Conservation (phyloP, 1,284 basidiomycete species). For the Coriolopsis trogii region DNA sequence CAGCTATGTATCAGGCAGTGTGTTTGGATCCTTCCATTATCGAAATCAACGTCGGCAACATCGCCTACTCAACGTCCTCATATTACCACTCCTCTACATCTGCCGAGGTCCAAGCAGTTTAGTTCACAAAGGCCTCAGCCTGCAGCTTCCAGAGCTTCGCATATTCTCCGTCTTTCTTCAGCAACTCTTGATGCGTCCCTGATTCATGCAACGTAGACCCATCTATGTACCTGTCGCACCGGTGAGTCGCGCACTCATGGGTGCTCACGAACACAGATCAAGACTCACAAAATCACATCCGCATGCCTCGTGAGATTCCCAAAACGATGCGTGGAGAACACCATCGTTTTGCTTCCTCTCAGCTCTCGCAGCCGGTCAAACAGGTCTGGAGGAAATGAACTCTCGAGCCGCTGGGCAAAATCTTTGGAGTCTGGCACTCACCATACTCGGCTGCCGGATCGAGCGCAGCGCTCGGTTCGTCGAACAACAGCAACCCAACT, state of each 20-base stretch:
- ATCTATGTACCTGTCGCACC: slow-evolving; percentile 56
- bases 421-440: slow-evolving; percentile 26
- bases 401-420: background rate
- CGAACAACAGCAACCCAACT: slow-evolving; percentile 71
- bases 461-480: slow-evolving; percentile 76
- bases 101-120: too few species aligned
- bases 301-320: slow-evolving; percentile 67
- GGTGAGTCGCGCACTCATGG: background rate
- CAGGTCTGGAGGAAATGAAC: slow-evolving; percentile 44
- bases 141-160: slow-evolving; percentile 57
- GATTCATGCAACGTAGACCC: slow-evolving; percentile 53
- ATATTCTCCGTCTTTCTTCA: slow-evolving; percentile 51
- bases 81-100: too few species aligned
- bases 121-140: slow-evolving; percentile 57
- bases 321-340: slow-evolving; percentile 72
- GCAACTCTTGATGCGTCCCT: slow-evolving; percentile 53
- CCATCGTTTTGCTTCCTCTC: slow-evolving; percentile 61
- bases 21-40: too few species aligned
- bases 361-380: slow-evolving; percentile 54
- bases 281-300: slow-evolving; percentile 60
- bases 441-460: slow-evolving; percentile 76
- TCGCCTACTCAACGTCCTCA: too few species aligned
- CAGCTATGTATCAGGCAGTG: too few species aligned
- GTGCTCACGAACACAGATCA: background rate
- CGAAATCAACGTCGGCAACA: too few species aligned